These are phyloP conservation scores for Ogataea glucozyma DNA, from an alignment of 805 yeast species.

Conservation along the genomic window DNA sequence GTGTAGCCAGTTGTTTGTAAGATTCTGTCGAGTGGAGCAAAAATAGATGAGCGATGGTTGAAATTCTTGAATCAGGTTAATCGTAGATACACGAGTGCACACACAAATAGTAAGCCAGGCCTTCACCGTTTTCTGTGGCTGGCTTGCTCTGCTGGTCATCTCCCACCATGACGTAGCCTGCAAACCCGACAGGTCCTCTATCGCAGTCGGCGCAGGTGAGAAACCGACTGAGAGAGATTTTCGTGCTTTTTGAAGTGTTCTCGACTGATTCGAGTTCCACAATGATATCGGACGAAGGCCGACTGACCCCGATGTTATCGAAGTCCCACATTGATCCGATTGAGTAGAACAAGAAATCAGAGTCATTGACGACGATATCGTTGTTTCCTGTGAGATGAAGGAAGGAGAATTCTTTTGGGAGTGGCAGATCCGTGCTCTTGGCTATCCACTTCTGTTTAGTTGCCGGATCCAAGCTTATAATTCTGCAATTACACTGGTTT, in stretches of 20 bases:
- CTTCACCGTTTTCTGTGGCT: slow-evolving; percentile 16
- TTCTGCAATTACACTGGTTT: slow-evolving; percentile 13
- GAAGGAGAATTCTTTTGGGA: slow-evolving; percentile 7
- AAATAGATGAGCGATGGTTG: no score
- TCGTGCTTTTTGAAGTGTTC: slow-evolving; percentile 20
- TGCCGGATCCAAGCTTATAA: slow-evolving; percentile 11
- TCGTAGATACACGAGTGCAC: slow-evolving; percentile 19
- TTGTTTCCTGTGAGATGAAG: slow-evolving; percentile 7
- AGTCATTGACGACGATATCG: not conserved
- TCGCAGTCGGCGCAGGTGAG: slow-evolving; percentile 78
- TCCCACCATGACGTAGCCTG: slow-evolving; percentile 39
- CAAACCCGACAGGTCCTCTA: slow-evolving; percentile 75
- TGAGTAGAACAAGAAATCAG: slow-evolving; percentile 33
- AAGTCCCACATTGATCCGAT: slow-evolving; percentile 73
- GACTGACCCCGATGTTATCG: slow-evolving; percentile 76
- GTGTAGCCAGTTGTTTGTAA: no score
- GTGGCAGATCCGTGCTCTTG: not conserved
- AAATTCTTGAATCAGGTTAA: no score
- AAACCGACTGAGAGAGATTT: slow-evolving; percentile 46
- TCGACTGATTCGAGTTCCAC: slow-evolving; percentile 13
- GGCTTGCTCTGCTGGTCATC: slow-evolving; percentile 22
- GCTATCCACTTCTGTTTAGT: slow-evolving; percentile 1
- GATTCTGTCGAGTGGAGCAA: no score
- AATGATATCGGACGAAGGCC: slow-evolving; percentile 27
- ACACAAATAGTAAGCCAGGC: slow-evolving; percentile 17